These are phyloP conservation scores for Backusella westeae DNA, from an alignment of 192 early-diverging fungal species.

Conservation along the genomic window DNA sequence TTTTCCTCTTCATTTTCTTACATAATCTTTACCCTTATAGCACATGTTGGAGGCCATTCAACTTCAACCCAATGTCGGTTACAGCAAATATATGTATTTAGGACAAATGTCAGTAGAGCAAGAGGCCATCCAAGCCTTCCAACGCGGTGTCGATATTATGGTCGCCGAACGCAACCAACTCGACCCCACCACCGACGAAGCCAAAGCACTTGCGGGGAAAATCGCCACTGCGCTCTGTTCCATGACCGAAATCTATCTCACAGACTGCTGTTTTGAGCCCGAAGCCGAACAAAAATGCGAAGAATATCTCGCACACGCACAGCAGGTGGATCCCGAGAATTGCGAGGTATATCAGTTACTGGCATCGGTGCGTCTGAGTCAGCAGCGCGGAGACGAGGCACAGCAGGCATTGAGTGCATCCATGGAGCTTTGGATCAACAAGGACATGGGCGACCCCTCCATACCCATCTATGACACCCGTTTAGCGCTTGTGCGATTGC, in stretches of 20 bases:
- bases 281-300: slow-evolving; percentile 89
- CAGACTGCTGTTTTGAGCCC: slow-evolving; percentile 94
- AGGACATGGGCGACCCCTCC: slow-evolving; percentile 48
- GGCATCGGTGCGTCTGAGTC: slow-evolving; percentile 88
- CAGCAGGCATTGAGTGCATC: slow-evolving; percentile 59
- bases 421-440: slow-evolving; percentile 71
- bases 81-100: slow-evolving; percentile 87
- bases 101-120: slow-evolving; percentile 69
- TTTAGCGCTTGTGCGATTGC: slow-evolving; percentile 76
- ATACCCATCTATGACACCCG: slow-evolving; percentile 85
- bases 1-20: not conserved
- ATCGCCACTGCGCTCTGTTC: slow-evolving; percentile 86
- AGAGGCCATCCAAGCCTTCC: slow-evolving; percentile 67
- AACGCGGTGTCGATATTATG: slow-evolving; percentile 72
- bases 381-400: slow-evolving; percentile 81
- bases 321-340: slow-evolving; percentile 64
- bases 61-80: slow-evolving; percentile 64
- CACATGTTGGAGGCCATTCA: slow-evolving; percentile 69
- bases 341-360: slow-evolving; percentile 86
- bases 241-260: slow-evolving; percentile 97
- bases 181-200: slow-evolving; percentile 41
- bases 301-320: slow-evolving; percentile 63
- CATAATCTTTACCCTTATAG: slow-evolving; percentile 10
- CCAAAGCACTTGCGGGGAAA: slow-evolving; percentile 54
- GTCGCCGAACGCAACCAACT: slow-evolving; percentile 45